These are phyloP conservation scores for Mitragyna speciosa DNA, from an alignment of 257 asterid genomes.

Conservation along the genomic window DNA sequence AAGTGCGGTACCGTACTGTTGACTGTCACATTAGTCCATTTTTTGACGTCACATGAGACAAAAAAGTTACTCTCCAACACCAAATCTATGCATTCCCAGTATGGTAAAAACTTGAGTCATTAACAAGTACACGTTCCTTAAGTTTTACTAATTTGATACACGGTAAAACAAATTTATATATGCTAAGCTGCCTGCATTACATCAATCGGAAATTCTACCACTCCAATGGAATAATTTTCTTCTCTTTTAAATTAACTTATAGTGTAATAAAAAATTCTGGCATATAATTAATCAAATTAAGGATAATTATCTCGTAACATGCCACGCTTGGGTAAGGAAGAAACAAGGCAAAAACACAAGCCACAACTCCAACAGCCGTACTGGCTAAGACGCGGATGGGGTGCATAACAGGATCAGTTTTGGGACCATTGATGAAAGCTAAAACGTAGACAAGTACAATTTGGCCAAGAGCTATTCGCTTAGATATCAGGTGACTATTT, in stretches of 20 bases:
- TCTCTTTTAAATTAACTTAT: no score
- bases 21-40: no score
- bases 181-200: no score
- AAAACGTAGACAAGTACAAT: constrained; percentile 62
- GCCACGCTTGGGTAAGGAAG: constrained; percentile 72
- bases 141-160: no score
- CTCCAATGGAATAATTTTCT: no score
- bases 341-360: constrained; percentile 65
- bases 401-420: constrained; percentile 58
- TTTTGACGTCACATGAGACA: constrained; percentile 11
- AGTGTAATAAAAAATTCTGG: no score
- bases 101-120: no score
- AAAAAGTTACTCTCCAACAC: background rate
- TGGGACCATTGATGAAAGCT: constrained; percentile 53
- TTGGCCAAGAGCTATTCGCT: constrained; percentile 84
- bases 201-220: no score
- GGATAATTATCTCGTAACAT: constrained; percentile 50
- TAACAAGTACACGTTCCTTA: no score
- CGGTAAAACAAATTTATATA: no score
- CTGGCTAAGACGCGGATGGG: constrained; percentile 72
- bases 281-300: background rate
- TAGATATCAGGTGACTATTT: constrained; percentile 56
- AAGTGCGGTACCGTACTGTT: constrained; percentile 1
- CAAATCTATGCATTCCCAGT: background rate
- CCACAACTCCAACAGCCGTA: constrained; percentile 67